phyloP scores from a whole-genome alignment of 192 early-diverging fungal genomes.

The Linderina pennispora region DNA sequence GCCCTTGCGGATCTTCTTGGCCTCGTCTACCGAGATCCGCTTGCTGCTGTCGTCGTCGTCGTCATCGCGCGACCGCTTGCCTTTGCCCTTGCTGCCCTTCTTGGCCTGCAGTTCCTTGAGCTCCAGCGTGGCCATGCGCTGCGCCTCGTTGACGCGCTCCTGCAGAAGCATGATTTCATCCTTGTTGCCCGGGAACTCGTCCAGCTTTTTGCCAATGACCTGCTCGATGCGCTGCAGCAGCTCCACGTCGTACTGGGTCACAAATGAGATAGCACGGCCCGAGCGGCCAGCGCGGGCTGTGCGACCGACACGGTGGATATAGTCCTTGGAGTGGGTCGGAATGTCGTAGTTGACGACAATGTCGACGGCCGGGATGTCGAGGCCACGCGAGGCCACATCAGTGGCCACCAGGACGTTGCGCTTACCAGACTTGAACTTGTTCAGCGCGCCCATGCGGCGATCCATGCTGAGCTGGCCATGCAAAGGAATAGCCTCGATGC shows the following conservation, averaged over 20 bases:
- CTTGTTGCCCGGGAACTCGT: conserved; percentile 77
- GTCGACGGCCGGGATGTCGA: conserved; percentile 96
- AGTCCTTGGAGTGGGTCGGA: conserved; percentile 81
- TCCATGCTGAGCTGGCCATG: conserved; percentile 92
- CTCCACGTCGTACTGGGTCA: conserved; percentile 92
- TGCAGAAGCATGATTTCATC: conserved; percentile 83
- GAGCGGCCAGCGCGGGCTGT: conserved; percentile 80
- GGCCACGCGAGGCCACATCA: conserved; percentile 86
- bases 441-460: conserved; percentile 86
- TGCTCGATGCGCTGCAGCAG: conserved; percentile 91
- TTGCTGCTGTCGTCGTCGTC: conserved; percentile 47
- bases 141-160: conserved; percentile 90
- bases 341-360: conserved; percentile 97
- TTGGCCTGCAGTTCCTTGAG: conserved; percentile 60
- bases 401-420: conserved; percentile 91
- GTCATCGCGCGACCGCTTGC: conserved; percentile 33
- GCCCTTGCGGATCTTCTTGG: conserved; percentile 29
- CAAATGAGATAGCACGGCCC: conserved; percentile 75
- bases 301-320: conserved; percentile 82
- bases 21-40: conserved; percentile 41
- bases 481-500: conserved; percentile 89
- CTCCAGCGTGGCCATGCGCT: conserved; percentile 79
- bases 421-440: conserved; percentile 89
- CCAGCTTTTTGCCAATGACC: conserved; percentile 81
- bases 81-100: conserved; percentile 16